These are phyloP conservation scores for Coccomyxa subellipsoidea DNA, from an alignment of 163 green algal genomes.

Conservation along the genomic window DNA sequence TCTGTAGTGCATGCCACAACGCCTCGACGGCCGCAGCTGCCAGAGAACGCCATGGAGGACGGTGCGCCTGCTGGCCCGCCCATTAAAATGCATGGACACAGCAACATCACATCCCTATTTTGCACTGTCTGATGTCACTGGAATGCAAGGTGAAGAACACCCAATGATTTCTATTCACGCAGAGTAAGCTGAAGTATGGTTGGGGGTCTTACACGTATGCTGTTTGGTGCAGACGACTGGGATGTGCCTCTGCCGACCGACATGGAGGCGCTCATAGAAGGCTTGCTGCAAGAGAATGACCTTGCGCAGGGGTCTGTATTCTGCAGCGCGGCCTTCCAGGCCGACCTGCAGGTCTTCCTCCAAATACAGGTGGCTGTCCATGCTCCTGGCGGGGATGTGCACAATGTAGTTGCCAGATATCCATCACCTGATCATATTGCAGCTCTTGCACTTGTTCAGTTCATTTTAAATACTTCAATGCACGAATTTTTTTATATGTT, in stretches of 20 bases:
- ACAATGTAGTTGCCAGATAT: no score
- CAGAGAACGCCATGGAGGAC: neutral
- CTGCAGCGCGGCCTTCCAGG: conserved; percentile 50
- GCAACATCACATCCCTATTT: no score
- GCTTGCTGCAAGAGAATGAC: neutral
- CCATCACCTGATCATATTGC: neutral
- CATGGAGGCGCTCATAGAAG: neutral
- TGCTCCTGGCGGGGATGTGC: no score
- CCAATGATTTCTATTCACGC: no score
- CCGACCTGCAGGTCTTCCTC: conserved; percentile 50
- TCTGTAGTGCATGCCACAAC: neutral
- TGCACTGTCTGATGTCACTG: no score
- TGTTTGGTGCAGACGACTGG: neutral
- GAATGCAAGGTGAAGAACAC: no score
- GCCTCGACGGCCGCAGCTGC: neutral
- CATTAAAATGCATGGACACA: no score
- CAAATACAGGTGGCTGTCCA: conserved; percentile 21
- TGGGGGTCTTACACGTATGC: neutral
- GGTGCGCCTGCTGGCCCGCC: no score
- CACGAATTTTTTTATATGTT: neutral
- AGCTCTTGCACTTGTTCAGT: neutral
- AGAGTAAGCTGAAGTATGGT: no score
- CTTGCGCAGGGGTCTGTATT: neutral
- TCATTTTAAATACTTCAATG: neutral
- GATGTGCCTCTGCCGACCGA: neutral